Base-by-base conservation (phyloP, 108 stramenopile genomes). In the Cylindrotheca closterium region DNA sequence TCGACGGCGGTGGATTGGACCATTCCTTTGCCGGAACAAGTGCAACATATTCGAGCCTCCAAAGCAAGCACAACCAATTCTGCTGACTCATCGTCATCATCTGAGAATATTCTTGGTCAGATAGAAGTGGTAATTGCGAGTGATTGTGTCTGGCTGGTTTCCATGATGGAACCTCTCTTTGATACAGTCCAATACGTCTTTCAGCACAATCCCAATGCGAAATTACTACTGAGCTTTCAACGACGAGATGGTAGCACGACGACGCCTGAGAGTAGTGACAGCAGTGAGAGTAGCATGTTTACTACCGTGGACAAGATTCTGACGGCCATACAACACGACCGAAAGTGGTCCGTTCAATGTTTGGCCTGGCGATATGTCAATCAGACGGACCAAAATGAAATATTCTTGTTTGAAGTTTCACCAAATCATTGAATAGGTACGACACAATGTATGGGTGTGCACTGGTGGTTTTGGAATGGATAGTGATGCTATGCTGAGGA, bases 211-310 rank as follows among this genome's bases (percentile, higher is more conserved):
- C 61, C 42, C 8, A 17, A 22, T 1, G 72, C 82, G 0, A 67
- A 65, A 24, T 74, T 85, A 2, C 50, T 88, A 1, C 32, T 88
- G 58, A 83, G 84, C 57, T 88, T 88, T 70, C 84, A 88, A 63
- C 76, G 84, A 50, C 63, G 87, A 55, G 60, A 73, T 26, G 37
- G 37, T 10, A 42, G 15, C 15, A 15, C 7, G 7, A 15, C 7
- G 7, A 15, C 7, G 7, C 37, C 37, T 10, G 15, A 42, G 37
- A 42, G 10, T 42, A 42, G 10, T 42, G 15, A 15, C 15, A 42
- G 37, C 15, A 42, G 37, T 42, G 15, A 42, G 10, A 42, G 15
- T 10, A 42, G 15, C 10, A 42, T 42, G 10, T 88, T 88, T 69
- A 83, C 87, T 17, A 85, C 72, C 2, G 80, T 85, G 7, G 60